Evolutionary conservation across 2,329 filamentous ascomycete species (phyloP), one percentile per base, ranked within the genome.

Genomic region (Diaporthe australafricana): DNA sequence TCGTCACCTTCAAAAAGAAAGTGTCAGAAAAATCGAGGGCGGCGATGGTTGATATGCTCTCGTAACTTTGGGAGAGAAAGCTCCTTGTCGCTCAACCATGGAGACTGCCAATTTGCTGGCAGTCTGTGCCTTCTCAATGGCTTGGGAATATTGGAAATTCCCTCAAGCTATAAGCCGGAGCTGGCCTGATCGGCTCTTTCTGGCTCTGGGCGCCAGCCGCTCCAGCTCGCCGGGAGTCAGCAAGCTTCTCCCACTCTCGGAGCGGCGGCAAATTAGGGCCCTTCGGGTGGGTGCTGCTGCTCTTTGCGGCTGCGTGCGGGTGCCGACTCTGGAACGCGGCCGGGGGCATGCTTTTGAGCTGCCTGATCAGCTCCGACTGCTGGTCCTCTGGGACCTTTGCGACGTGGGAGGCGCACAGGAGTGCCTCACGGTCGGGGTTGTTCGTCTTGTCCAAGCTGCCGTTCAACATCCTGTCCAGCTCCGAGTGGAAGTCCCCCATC

Each of bases 61-160:
- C 2, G 12, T 20, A 1, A 32, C 2, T 14, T n/a, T 20, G 7
- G 40, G 20, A 2, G 17, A 32, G 17, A 16, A 47, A 17, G 5
- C 7, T n/a, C n/a, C n/a, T n/a, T n/a, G n/a, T n/a, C n/a, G n/a
- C n/a, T n/a, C n/a, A n/a, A n/a, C n/a, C n/a, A n/a, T n/a, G n/a
- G n/a, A n/a, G n/a, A n/a, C n/a, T n/a, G n/a, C n/a, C n/a, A n/a
- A n/a, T n/a, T n/a, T n/a, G n/a, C n/a, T 45, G 30, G 11, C 9
- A 20, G 14, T 16, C 14, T 38, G 5, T 11, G 3, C 20, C 14
- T 27, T 8, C 6, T 65, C 17, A 50, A 30, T 48, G 30, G 30
- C 45, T 65, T 50, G 45, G 14, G 17, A 65, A 48, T 38, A 65
- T 65, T 11, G 60, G 60, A 9, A 65, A 65, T 20, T 65, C 60